Evolutionary conservation across 2,329 filamentous ascomycete species (phyloP).

Genomic region (Seiridium unicorne): DNA sequence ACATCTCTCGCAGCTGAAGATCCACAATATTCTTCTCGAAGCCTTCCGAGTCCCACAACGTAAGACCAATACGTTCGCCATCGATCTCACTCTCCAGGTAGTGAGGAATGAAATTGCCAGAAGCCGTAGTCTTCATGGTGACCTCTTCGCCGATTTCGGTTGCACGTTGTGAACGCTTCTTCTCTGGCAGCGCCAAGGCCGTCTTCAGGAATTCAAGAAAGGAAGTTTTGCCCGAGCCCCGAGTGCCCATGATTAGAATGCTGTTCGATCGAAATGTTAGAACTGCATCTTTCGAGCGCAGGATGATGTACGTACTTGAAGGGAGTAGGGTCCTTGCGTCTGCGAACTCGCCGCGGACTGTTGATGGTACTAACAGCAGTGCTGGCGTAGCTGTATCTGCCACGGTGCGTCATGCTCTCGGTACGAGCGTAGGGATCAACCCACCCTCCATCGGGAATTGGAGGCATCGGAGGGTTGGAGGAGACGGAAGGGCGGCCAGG

Average conservation of each 20-base stretch:
- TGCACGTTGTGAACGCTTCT: conserved; percentile 62
- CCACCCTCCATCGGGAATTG: conserved; percentile 59
- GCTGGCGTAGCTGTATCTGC: conserved; percentile 94
- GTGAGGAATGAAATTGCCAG: conserved; percentile 77
- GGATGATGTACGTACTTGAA: conserved; percentile 76
- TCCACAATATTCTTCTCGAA: conserved; percentile 94
- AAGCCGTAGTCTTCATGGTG: conserved; percentile 48
- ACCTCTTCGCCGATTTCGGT: conserved; percentile 56
- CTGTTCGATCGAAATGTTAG: conserved; percentile 40
- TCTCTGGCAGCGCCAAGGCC: conserved; percentile 77
- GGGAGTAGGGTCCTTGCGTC: conserved; percentile 94
- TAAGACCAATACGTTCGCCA: conserved; percentile 85
- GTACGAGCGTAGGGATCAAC: conserved; percentile 78
- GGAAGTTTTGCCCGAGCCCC: conserved; percentile 88
- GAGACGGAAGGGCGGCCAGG: conserved; percentile 39
- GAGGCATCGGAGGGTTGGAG: conserved; percentile 58
- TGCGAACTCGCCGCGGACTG: conserved; percentile 84
- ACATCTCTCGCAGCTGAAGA: conserved; percentile 88
- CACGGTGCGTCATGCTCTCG: conserved; percentile 95
- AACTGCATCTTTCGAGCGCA: too few species aligned
- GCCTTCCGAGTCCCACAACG: conserved; percentile 94
- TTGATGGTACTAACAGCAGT: conserved; percentile 89
- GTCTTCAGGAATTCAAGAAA: conserved; percentile 95
- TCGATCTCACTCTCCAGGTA: conserved; percentile 96
- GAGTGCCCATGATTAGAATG: conserved; percentile 85